These are phyloP conservation scores for Dactylellina leptospora DNA, from an alignment of 2,329 filamentous ascomycete species.

Conservation along the genomic window DNA sequence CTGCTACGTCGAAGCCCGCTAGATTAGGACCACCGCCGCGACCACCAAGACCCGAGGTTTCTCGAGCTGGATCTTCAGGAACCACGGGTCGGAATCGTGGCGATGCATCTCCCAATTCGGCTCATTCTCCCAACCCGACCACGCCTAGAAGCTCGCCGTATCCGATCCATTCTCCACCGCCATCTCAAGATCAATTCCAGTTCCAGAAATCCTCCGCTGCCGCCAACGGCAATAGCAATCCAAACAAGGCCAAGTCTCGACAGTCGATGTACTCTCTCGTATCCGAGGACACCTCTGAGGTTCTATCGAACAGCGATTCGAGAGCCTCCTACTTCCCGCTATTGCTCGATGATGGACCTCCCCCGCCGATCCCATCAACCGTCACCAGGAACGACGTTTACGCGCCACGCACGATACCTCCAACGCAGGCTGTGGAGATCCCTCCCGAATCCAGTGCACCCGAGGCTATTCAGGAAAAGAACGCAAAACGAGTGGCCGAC, in stretches of 20 bases:
- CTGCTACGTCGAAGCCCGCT: slow-evolving; percentile 51
- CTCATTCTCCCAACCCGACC: slow-evolving; percentile 36
- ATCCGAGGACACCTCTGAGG: slow-evolving; percentile 40
- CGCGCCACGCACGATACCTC: slow-evolving; percentile 45
- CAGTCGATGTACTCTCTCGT: slow-evolving; percentile 52
- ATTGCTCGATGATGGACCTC: slow-evolving; percentile 43
- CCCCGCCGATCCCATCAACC: slow-evolving; percentile 44
- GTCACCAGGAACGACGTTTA: slow-evolving; percentile 39
- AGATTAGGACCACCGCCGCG: slow-evolving; percentile 48
- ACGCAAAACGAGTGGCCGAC: slow-evolving; percentile 48
- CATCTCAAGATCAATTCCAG: slow-evolving; percentile 35
- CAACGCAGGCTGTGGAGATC: slow-evolving; percentile 49
- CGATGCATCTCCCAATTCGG: slow-evolving; percentile 45
- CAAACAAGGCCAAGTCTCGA: slow-evolving; percentile 42
- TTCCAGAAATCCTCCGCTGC: slow-evolving; percentile 14
- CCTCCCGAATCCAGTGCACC: slow-evolving; percentile 37
- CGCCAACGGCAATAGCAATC: slow-evolving; percentile 48
- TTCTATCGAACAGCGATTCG: slow-evolving; percentile 37
- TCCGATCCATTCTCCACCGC: slow-evolving; percentile 42
- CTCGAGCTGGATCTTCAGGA: slow-evolving; percentile 41
- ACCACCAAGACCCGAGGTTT: slow-evolving; percentile 42
- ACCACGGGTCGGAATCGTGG: slow-evolving; percentile 33
- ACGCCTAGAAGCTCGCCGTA: slow-evolving; percentile 40
- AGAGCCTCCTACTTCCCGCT: slow-evolving; percentile 48
- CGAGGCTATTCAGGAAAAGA: slow-evolving; percentile 40